Evolutionary conservation across 73 alveolate species (phyloP).

Genomic region (Tetrahymena malaccensis): DNA sequence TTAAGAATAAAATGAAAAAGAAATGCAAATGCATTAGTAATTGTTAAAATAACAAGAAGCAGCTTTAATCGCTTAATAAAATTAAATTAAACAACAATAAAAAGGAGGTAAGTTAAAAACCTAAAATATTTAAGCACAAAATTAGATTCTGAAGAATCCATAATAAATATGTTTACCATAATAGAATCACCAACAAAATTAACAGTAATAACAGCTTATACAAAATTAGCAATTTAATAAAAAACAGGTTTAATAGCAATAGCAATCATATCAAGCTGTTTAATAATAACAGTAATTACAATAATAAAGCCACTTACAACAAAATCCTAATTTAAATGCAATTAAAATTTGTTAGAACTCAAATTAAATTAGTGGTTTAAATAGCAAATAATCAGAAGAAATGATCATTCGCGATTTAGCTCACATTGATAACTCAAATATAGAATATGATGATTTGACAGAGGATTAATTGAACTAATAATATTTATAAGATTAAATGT

Average conservation of each 20-base stretch:
- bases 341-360: not conserved
- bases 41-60: not conserved
- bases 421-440: not conserved
- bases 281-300: not conserved
- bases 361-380: not conserved
- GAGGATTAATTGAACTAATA: not conserved
- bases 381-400: not conserved
- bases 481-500: not conserved
- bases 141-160: not conserved
- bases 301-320: not conserved
- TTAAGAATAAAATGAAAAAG: not conserved
- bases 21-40: not conserved
- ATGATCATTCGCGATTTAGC: not conserved
- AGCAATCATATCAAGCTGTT: not conserved
- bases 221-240: too few relatives aligned
- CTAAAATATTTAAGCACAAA: not conserved
- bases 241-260: not conserved
- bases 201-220: not conserved
- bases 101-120: not conserved
- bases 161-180: not conserved
- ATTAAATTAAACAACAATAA: not conserved
- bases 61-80: not conserved
- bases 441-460: not conserved
- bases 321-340: not conserved
- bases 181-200: not conserved